Conservation (phyloP, 2,329 filamentous ascomycete species). For the Neoscytalidium dimidiatum region DNA sequence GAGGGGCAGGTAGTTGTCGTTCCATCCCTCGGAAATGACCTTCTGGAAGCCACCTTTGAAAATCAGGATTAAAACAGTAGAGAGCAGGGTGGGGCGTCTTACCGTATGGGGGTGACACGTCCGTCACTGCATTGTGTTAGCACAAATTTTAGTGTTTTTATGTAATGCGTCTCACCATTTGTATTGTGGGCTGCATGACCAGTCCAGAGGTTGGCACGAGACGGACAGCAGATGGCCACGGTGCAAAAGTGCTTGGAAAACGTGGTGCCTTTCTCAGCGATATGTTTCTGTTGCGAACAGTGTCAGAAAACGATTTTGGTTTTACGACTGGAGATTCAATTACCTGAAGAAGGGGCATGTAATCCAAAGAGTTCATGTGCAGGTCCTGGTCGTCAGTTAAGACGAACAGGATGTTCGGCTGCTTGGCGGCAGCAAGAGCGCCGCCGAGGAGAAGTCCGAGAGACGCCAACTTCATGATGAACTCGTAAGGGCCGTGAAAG, state of each 20-base stretch:
- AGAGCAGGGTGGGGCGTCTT: not conserved
- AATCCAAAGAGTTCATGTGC: slow-evolving; percentile 61
- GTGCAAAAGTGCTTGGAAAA: slow-evolving; percentile 68
- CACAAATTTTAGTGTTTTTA: not conserved
- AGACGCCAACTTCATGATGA: slow-evolving; percentile 1
- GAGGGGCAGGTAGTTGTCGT: slow-evolving; percentile 67
- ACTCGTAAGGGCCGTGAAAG: not conserved
- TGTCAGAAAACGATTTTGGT: too few species aligned
- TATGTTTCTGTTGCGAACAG: slow-evolving; percentile 42
- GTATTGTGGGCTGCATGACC: slow-evolving; percentile 70
- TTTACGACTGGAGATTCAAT: not conserved
- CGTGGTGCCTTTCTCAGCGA: slow-evolving; percentile 59
- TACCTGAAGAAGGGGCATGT: slow-evolving; percentile 57
- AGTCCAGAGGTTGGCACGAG: slow-evolving; percentile 65
- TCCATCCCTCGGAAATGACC: slow-evolving; percentile 65
- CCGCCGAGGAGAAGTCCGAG: slow-evolving; percentile 3
- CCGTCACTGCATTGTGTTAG: slow-evolving; percentile 48
- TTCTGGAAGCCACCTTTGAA: slow-evolving; percentile 60
- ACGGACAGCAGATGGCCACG: slow-evolving; percentile 67
- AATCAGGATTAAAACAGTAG: not conserved
- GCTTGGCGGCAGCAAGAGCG: slow-evolving; percentile 14
- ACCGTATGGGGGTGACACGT: slow-evolving; percentile 55
- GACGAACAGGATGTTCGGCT: slow-evolving; percentile 64
- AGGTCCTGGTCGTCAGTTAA: slow-evolving; percentile 70
- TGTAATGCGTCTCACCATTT: slow-evolving; percentile 45